A percentile compares a stretch with the other conserved stretches of the same genome.
phyloP scores from a whole-genome alignment of 768 basidiomycete genomes.

The Amanita molliuscula region DNA sequence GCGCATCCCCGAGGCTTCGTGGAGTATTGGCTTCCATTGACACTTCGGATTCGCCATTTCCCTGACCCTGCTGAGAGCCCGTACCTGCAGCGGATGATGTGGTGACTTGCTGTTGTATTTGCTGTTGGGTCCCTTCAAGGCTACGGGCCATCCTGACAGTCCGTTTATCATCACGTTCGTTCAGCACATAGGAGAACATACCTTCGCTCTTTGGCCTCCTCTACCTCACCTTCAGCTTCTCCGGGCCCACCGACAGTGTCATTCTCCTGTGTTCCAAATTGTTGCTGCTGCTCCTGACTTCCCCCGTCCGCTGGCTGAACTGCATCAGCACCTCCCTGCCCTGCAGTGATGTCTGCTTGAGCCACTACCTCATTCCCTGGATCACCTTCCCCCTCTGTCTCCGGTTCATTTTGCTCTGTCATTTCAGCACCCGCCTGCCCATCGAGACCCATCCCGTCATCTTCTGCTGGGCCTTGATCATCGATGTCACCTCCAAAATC shows the following conservation, averaged over 20 bases:
- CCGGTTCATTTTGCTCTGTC: slow-evolving; percentile 19
- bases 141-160: not conserved
- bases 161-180: not conserved
- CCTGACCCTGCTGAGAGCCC: slow-evolving; percentile 36
- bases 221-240: slow-evolving; percentile 9
- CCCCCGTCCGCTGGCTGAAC: slow-evolving; percentile 19
- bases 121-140: not conserved
- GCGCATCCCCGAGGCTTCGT: slow-evolving; percentile 75
- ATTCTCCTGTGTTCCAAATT: slow-evolving; percentile 22
- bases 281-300: slow-evolving; percentile 18
- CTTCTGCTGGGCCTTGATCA: slow-evolving; percentile 16
- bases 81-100: slow-evolving; percentile 17
- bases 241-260: slow-evolving; percentile 18
- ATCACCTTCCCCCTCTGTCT: slow-evolving; percentile 20
- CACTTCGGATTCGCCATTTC: slow-evolving; percentile 26
- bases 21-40: slow-evolving; percentile 40
- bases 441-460: slow-evolving; percentile 15
- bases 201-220: slow-evolving; percentile 19
- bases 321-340: slow-evolving; percentile 26
- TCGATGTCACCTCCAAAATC: slow-evolving; percentile 25
- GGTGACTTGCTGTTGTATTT: slow-evolving; percentile 5
- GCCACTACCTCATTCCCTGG: slow-evolving; percentile 19
- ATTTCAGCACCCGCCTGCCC: slow-evolving; percentile 20
- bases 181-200: slow-evolving; percentile 12
- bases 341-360: slow-evolving; percentile 32